Conservation (phyloP, 805 yeast genomes). For the Suhomyces kilbournensis region DNA sequence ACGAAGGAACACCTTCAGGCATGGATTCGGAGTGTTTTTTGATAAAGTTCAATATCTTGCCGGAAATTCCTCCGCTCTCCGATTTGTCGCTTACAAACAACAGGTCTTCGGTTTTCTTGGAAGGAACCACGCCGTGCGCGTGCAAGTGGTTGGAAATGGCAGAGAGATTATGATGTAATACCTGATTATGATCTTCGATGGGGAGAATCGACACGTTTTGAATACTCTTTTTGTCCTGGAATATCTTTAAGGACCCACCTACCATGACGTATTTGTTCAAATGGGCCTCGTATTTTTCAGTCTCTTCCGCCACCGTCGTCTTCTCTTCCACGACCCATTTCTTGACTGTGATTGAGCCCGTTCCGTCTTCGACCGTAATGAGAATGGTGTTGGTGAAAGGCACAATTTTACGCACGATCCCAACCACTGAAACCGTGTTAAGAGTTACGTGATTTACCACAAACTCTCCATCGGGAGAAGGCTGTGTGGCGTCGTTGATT, state of each 20-base stretch:
- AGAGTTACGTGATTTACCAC: constrained; percentile 57
- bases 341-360: constrained; percentile 57
- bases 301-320: constrained; percentile 28
- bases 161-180: constrained; percentile 63
- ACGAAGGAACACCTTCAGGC: constrained; percentile 76
- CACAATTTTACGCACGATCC: constrained; percentile 63
- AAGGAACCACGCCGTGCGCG: constrained; percentile 47
- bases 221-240: constrained; percentile 59
- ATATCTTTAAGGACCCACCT: constrained; percentile 47
- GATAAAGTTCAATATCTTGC: constrained; percentile 47
- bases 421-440: constrained; percentile 62
- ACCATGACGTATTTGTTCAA: constrained; percentile 62
- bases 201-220: constrained; percentile 60
- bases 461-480: constrained; percentile 67
- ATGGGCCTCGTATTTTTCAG: constrained; percentile 31
- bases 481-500: constrained; percentile 58
- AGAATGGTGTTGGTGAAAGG: constrained; percentile 55
- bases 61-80: constrained; percentile 26
- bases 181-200: constrained; percentile 63
- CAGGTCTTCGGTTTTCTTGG: constrained; percentile 7
- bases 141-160: constrained; percentile 54
- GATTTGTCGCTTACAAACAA: constrained; percentile 29
- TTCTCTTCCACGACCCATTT: constrained; percentile 50
- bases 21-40: constrained; percentile 51
- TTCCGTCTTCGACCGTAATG: constrained; percentile 73